Conservation (phyloP, 352 stramenopile genomes). For the Pythium scleroteichum region DNA sequence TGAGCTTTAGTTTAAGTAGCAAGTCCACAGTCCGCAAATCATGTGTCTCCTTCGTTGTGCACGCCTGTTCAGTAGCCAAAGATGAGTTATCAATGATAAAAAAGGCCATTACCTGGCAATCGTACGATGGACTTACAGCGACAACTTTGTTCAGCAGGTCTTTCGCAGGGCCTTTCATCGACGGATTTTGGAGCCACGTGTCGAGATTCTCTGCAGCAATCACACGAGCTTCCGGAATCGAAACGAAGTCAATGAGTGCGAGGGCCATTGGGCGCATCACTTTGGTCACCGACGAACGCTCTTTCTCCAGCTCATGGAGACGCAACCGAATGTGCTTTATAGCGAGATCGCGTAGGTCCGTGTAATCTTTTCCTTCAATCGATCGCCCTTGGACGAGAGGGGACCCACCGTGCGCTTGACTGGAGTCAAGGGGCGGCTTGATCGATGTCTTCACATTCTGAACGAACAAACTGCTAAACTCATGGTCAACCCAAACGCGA, state of each 20-base stretch:
- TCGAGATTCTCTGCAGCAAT: conserved; percentile 81
- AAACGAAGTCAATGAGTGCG: conserved; percentile 66
- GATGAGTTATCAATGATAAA: no score
- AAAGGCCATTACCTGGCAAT: no score
- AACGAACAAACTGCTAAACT: conserved; percentile 77
- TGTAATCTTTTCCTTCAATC: conserved; percentile 38
- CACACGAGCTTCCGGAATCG: conserved; percentile 55
- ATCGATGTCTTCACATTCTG: conserved; percentile 80
- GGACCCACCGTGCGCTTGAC: conserved; percentile 12
- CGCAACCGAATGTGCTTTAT: conserved; percentile 71
- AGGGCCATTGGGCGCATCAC: conserved; percentile 76
- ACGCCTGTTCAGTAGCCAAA: no score
- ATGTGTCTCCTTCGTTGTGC: conserved; percentile 52
- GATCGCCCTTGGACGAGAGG: conserved; percentile 47
- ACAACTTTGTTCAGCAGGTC: conserved; percentile 79
- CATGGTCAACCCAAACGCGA: conserved; percentile 84
- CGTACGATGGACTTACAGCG: conserved; percentile 25
- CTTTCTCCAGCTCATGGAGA: conserved; percentile 70
- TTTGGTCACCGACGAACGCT: conserved; percentile 52
- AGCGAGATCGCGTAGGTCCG: conserved; percentile 62
- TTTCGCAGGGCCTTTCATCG: conserved; percentile 68
- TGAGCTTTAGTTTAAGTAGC: conserved; percentile 83
- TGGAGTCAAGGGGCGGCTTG: conserved; percentile 9
- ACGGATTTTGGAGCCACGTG: conserved; percentile 76
- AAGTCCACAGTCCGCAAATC: conserved; percentile 72